Conservation (phyloP, 257 asterid species). For the Ilex aquifolium region DNA sequence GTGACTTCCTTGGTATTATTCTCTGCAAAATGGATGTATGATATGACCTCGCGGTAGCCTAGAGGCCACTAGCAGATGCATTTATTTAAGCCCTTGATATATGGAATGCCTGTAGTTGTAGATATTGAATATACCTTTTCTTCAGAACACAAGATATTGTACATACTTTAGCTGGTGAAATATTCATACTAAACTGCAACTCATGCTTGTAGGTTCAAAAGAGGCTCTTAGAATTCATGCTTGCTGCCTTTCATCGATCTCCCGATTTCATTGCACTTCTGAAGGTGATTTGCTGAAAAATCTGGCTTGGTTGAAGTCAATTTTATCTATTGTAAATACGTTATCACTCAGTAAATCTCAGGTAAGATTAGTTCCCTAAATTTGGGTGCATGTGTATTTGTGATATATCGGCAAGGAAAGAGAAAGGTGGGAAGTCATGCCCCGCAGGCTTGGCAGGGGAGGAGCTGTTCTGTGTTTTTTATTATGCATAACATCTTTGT, state of each 20-base stretch:
- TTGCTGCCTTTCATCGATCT: conserved; percentile 69
- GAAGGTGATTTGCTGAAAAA: conserved; percentile 45
- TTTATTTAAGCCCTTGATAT: no score
- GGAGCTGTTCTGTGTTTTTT: not conserved
- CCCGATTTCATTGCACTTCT: conserved; percentile 82
- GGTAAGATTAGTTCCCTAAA: not conserved
- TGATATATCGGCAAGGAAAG: not conserved
- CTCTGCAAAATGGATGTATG: no score
- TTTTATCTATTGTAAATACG: no score
- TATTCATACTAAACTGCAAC: conserved; percentile 12
- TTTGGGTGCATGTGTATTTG: not conserved
- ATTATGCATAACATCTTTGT: not conserved
- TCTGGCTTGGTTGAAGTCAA: not conserved
- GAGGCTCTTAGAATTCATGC: conserved; percentile 85
- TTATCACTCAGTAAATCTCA: not conserved
- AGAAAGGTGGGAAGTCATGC: not conserved
- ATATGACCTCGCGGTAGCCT: no score
- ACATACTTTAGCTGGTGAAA: not conserved
- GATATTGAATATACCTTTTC: not conserved
- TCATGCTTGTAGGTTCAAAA: conserved; percentile 59
- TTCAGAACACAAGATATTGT: not conserved
- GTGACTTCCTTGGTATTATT: no score
- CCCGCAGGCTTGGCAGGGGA: no score
- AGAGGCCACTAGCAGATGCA: no score
- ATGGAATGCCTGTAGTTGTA: not conserved